Conservation (phyloP, 352 stramenopile genomes). For the Pythium rhizo-oryzae region DNA sequence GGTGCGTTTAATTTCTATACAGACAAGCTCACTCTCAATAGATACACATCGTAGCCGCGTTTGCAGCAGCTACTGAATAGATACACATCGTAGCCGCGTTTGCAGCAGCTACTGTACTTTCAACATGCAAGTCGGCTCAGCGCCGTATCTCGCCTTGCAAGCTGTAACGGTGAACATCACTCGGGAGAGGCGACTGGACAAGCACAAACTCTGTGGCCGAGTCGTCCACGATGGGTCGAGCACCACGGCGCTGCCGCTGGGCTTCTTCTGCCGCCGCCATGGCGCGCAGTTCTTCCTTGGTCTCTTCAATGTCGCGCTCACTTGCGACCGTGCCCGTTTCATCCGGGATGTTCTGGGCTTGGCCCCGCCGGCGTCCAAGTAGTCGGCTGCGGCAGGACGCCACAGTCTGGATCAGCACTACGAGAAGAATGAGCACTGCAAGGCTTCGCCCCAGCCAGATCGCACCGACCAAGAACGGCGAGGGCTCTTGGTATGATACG, state of each 20-base stretch:
- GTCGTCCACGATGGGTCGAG: too few relatives aligned
- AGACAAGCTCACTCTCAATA: too few relatives aligned
- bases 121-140: too few relatives aligned
- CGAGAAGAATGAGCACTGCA: not conserved
- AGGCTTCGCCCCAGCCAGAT: not conserved
- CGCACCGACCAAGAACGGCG: not conserved
- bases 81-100: too few relatives aligned
- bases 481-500: not conserved
- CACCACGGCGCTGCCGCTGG: not conserved
- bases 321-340: constrained; percentile 12
- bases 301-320: constrained; percentile 19
- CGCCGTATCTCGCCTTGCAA: too few relatives aligned
- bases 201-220: not conserved
- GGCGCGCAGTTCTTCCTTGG: not conserved
- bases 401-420: not conserved
- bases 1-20: too few relatives aligned
- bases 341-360: not conserved
- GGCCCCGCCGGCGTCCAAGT: not conserved
- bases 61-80: too few relatives aligned
- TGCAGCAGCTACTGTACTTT: too few relatives aligned
- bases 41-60: too few relatives aligned
- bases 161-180: too few relatives aligned
- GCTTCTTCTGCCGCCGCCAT: not conserved
- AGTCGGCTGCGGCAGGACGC: not conserved
- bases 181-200: not conserved